A percentile compares a stretch with the other conserved stretches of the same genome.
These are phyloP conservation scores for Apiotrichum laibachii DNA, from an alignment of 1,284 basidiomycete species.

Conservation along the genomic window DNA sequence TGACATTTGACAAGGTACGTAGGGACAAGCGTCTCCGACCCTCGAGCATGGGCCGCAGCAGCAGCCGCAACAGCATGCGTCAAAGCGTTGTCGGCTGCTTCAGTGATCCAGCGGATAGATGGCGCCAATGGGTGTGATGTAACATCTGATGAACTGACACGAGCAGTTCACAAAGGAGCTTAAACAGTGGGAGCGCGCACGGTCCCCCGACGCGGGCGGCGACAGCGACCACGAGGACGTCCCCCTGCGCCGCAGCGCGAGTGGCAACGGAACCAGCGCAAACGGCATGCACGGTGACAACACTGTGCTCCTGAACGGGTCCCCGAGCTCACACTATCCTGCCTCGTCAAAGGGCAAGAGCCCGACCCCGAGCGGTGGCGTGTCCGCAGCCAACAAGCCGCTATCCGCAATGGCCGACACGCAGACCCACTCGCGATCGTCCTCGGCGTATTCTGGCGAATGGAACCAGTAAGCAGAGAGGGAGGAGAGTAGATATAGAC, in stretches of 20 bases:
- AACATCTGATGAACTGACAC: not conserved
- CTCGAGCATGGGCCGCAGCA: no score
- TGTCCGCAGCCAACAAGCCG: no score
- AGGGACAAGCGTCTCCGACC: no score
- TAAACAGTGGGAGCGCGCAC: constrained; percentile 47
- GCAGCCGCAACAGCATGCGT: not conserved
- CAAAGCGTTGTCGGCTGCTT: not conserved
- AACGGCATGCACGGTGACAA: not conserved
- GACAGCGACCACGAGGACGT: constrained; percentile 8
- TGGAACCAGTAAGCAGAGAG: constrained; percentile 8
- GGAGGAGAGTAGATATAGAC: not conserved
- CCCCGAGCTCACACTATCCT: no score
- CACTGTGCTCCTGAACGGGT: no score
- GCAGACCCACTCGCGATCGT: constrained; percentile 1
- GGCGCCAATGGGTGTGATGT: not conserved
- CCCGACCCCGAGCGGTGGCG: no score
- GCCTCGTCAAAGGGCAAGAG: no score
- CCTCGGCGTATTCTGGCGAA: constrained; percentile 13
- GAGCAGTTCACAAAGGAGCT: constrained; percentile 46
- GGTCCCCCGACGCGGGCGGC: constrained; percentile 30
- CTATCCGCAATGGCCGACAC: no score
- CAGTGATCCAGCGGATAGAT: not conserved
- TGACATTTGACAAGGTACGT: constrained; percentile 47
- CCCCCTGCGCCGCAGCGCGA: not conserved
- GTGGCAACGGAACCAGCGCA: not conserved